A percentile compares a stretch with the other conserved stretches of the same genome.
Conservation (phyloP, 805 yeast species). For the Pichia phayaonensis region DNA sequence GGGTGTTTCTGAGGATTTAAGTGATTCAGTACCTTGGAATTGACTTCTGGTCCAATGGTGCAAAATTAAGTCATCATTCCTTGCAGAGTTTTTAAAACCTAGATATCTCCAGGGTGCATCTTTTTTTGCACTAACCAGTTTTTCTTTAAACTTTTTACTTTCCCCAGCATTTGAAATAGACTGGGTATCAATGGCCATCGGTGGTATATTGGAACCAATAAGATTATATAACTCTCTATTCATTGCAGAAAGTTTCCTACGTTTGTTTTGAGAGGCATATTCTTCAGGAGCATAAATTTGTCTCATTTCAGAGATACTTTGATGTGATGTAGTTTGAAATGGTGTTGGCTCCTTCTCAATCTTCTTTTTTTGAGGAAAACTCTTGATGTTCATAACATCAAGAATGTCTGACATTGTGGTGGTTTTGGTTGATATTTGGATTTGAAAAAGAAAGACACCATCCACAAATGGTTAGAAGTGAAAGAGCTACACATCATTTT, state of each 20-base stretch:
- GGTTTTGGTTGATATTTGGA: not conserved
- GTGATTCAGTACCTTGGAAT: not conserved
- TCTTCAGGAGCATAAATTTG: conserved; percentile 19
- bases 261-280: conserved; percentile 20
- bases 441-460: not conserved
- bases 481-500: not conserved
- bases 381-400: conserved; percentile 60
- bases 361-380: conserved; percentile 25
- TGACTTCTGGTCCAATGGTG: conserved; percentile 84
- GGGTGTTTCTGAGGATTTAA: not conserved
- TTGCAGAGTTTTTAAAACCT: conserved; percentile 48
- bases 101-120: conserved; percentile 72
- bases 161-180: conserved; percentile 11
- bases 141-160: conserved; percentile 50
- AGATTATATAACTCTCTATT: conserved; percentile 84
- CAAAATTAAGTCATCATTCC: conserved; percentile 45
- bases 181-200: conserved; percentile 47
- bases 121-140: conserved; percentile 53
- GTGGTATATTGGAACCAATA: conserved; percentile 89
- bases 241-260: conserved; percentile 50
- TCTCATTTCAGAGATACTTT: not conserved
- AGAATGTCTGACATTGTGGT: conserved; percentile 47
- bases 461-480: not conserved
- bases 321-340: conserved; percentile 12
- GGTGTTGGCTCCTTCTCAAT: conserved; percentile 30